Percentiles rank a stretch among this genome's conserved stretches.
Conservation (phyloP, 2,329 filamentous ascomycete species). For the Aureobasidium pullulans region DNA sequence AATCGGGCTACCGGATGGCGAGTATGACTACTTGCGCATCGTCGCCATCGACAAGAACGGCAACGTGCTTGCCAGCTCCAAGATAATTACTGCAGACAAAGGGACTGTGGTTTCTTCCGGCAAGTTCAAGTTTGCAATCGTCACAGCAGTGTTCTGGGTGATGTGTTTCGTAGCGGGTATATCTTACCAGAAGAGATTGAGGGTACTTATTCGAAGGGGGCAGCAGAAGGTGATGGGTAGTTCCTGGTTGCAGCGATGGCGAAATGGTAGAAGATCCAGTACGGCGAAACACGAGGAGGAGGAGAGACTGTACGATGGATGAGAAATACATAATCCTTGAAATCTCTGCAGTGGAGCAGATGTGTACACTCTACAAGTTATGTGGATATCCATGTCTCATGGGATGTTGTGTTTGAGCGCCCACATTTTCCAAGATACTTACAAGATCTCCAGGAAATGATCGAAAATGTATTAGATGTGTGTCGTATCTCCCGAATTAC, state of each 20-base stretch:
- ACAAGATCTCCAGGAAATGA: no score
- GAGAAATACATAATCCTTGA: not conserved
- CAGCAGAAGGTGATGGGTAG: not conserved
- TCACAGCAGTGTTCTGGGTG: not conserved
- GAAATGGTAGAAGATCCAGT: not conserved
- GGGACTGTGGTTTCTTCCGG: not conserved
- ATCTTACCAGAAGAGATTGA: not conserved
- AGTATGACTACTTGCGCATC: slow-evolving; percentile 6
- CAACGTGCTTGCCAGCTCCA: slow-evolving; percentile 14
- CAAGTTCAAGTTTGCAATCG: not conserved
- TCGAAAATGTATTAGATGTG: no score
- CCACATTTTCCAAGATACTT: no score
- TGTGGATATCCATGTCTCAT: no score
- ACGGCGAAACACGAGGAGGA: not conserved
- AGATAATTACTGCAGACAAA: not conserved
- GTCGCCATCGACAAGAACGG: slow-evolving; percentile 20
- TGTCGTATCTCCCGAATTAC: no score
- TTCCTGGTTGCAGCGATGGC: not conserved
- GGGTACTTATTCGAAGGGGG: not conserved
- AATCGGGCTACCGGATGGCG: slow-evolving; percentile 7
- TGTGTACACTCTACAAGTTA: no score
- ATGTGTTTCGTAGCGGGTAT: not conserved
- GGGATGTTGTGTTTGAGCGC: no score
- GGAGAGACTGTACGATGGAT: not conserved
- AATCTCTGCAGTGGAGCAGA: no score